Evolutionary conservation across 176 grass and related monocot genomes (phyloP).

Genomic region (Ananas comosus): DNA sequence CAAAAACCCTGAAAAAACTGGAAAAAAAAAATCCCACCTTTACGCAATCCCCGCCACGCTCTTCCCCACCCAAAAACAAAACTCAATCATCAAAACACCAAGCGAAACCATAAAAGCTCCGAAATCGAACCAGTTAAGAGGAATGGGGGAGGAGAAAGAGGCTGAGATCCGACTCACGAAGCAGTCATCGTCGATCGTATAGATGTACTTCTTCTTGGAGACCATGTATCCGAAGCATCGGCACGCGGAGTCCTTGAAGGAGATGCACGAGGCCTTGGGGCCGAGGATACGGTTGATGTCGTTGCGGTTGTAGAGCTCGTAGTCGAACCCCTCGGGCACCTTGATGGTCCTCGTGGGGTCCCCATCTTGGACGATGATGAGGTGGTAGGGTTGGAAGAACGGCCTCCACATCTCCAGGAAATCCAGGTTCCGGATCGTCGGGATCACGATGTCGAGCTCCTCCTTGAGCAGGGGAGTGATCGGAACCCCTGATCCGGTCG

Average conservation of each 20-base stretch:
- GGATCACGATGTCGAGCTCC: conserved; percentile 34
- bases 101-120: no score
- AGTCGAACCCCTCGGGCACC: conserved; percentile 85
- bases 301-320: conserved; percentile 97
- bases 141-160: neutral
- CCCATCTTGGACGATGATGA: conserved; percentile 91
- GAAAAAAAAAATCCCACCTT: no score
- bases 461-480: conserved; percentile 1
- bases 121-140: neutral
- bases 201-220: conserved; percentile 8
- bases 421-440: conserved; percentile 82
- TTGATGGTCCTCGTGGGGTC: conserved; percentile 60
- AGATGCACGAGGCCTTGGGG: conserved; percentile 81
- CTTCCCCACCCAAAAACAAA: no score
- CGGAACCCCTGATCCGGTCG: no score
- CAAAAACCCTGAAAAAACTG: no score
- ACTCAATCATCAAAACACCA: no score
- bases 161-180: neutral
- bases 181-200: conserved; percentile 20
- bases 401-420: conserved; percentile 87
- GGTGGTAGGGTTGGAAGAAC: conserved; percentile 84
- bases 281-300: conserved; percentile 99
- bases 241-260: conserved; percentile 94
- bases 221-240: neutral
- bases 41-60: no score